Base-by-base conservation (phyloP, 2,329 filamentous ascomycete genomes). In the Ophiostoma triangulosporum region DNA sequence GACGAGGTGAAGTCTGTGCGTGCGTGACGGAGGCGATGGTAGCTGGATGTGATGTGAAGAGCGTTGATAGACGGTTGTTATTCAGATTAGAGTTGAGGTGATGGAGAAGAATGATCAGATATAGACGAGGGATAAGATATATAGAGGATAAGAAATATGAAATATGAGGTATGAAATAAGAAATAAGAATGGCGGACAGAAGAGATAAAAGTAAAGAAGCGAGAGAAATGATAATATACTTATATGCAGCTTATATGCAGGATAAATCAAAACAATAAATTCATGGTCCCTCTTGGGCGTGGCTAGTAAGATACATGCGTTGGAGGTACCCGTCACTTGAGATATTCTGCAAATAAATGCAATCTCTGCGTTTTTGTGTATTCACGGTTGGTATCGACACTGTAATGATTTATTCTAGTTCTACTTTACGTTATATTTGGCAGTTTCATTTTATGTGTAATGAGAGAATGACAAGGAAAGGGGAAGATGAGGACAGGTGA, bases 341-440 rank as follows among this genome's bases (percentile, higher is more conserved):
- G 51, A 46, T 50, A 29, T 50, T 53, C 33, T 50, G 48, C 48
- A 35, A 53, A 35, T 45, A 45, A 35, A 27, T 17, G n/a, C n/a
- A 38, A 11, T 51, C 29, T 45, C 31, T 49, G 40, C 15, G 20
- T 5, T 26, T 48, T 20, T 14, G 6, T 43, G 5, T 20, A 27
- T 26, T 45, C 24, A 32, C n/a, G n/a, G n/a, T n/a, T n/a, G n/a
- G n/a, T n/a, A n/a, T n/a, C n/a, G n/a, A n/a, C n/a, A n/a, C n/a
- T n/a, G n/a, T n/a, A n/a, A n/a, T n/a, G n/a, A n/a, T 32, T 14
- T 32, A 26, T n/a, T 43, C 20, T 50, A n/a, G 24, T 32, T 50
- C 32, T 22, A 46, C 20, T 46, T 46, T 29, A 32, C n/a, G 27
- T 22, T 22, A 32, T 48, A 3, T 33, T 33, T 33, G 3, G 20